A percentile compares a stretch with the other conserved stretches of the same genome.
phyloP scores from a whole-genome alignment of 495 filamentous ascomycete genomes.

The Aspergillus saccharolyticus region DNA sequence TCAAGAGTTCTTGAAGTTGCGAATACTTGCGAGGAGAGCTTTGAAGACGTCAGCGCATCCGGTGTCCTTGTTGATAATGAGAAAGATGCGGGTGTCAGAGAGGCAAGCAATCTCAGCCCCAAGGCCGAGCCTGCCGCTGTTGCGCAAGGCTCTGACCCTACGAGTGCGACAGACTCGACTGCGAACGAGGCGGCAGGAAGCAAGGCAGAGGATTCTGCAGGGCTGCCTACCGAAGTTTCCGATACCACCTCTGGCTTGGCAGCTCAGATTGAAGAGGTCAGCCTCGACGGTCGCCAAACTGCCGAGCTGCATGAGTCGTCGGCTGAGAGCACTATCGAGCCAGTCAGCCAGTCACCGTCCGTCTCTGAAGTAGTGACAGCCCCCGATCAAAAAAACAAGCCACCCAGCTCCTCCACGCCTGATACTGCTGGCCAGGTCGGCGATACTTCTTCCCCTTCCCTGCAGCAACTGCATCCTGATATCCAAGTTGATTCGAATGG shows the following conservation, averaged over 20 bases:
- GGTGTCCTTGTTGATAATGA: constrained; percentile 62
- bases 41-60: constrained; percentile 79
- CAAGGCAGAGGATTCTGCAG: neutral
- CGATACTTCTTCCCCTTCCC: constrained; percentile 22
- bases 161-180: constrained; percentile 1
- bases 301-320: constrained; percentile 8
- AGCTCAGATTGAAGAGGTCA: constrained; percentile 48
- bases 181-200: constrained; percentile 22
- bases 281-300: constrained; percentile 37
- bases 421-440: constrained; percentile 18
- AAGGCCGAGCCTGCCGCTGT: constrained; percentile 10
- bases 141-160: neutral
- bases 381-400: constrained; percentile 38
- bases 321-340: constrained; percentile 7
- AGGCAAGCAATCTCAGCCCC: constrained; percentile 5
- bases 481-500: constrained; percentile 60
- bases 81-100: constrained; percentile 39
- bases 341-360: constrained; percentile 34
- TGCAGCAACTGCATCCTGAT: constrained; percentile 31
- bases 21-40: constrained; percentile 82
- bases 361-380: constrained; percentile 64
- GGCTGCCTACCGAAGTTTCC: constrained; percentile 25
- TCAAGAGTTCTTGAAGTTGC: constrained; percentile 57
- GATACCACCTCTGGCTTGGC: constrained; percentile 45
- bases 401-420: constrained; percentile 15